Evolutionary conservation across 1,139 yeast species (phyloP), one percentile per base, ranked within the genome.

Genomic region (Scheffersomyces insectosa): DNA sequence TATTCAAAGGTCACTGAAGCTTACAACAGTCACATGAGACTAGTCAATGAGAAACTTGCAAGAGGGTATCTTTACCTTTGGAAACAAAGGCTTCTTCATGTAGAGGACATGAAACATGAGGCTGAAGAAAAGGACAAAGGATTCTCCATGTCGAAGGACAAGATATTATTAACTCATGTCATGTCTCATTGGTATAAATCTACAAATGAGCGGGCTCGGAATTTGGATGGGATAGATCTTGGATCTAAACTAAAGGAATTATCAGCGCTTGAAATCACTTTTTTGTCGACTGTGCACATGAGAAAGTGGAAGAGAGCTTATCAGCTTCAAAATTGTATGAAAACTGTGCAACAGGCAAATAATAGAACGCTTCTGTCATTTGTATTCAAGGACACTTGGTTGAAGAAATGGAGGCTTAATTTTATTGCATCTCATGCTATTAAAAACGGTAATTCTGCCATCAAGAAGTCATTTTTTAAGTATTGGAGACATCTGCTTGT

Each of bases 361-460:
- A 42, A 55, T 31, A 5, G 3, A 5, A 16, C 32, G 2, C 41
- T 57, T n/a, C 11, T 49, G 8, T 28, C 28, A 9, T 46, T 49
- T 27, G 36, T 56, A 12, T 56, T 64, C 28, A 43, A 42, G 14
- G 46, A 51, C 3, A 40, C 44, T 13, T 57, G 63, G 63, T 33
- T 42, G 9, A 47, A 47, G 32, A 51, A 54, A 31, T 35, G 44
- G 2, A 41, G 41, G 14, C 37, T 57, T 15, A 38, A 34, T 5
- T 25, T 34, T 3, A 35, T 38, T 7, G 50, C 25, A 20, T 5
- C 25, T 20, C 9, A 20, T 20, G 6, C 25, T 20, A 20, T 20
- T 20, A 8, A 20, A 6, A 20, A 20, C 8, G 25, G 8, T 20
- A 7, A 49, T 4, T n/a, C n/a, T 5, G 11, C 29, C 3, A 30